phyloP scores from a whole-genome alignment of 2,329 filamentous ascomycete genomes.

The Botrytis pseudocinerea region DNA sequence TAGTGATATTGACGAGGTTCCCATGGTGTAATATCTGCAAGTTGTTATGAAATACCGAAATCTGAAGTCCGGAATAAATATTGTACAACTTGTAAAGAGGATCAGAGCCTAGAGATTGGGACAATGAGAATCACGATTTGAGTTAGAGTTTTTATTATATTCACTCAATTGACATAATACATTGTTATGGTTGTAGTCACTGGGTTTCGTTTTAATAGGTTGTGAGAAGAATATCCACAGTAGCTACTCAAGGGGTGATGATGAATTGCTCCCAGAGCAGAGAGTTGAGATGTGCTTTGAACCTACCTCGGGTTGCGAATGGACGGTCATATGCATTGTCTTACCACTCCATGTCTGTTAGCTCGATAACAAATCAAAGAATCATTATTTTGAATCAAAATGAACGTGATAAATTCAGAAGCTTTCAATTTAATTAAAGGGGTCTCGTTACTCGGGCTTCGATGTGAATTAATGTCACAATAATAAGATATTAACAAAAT shows the following conservation, averaged over 20 bases:
- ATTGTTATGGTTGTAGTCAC: not conserved
- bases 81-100: not conserved
- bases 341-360: not conserved
- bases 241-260: not conserved
- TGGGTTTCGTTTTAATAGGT: not conserved
- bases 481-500: not conserved
- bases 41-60: not conserved
- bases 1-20: not conserved
- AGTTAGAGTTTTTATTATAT: not conserved
- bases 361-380: not conserved
- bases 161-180: not conserved
- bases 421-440: not conserved
- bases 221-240: not conserved
- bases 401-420: rapidly evolving
- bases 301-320: not conserved
- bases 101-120: not conserved
- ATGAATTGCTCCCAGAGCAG: not conserved
- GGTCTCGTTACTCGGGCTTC: not conserved
- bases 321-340: not conserved
- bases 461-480: not conserved
- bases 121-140: not conserved
- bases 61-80: not conserved
- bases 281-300: not conserved
- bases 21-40: not conserved
- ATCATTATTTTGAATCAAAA: not conserved